Evolutionary conservation across 2,329 filamentous ascomycete genomes (phyloP).

Genomic region (Diaporthe destruens): DNA sequence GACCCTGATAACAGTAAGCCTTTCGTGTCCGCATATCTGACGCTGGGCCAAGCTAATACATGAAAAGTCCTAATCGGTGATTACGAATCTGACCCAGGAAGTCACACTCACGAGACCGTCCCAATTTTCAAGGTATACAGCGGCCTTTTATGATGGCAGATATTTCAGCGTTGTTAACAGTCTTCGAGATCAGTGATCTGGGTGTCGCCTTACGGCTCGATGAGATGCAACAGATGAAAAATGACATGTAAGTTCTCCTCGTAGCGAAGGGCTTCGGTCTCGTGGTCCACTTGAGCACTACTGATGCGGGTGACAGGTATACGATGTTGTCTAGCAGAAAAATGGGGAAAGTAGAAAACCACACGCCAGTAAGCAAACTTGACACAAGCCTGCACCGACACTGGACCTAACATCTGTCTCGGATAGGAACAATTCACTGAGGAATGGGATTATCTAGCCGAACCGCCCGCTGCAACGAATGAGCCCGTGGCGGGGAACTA

Average conservation of each 20-base stretch:
- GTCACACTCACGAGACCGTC: background rate
- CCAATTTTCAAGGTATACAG: constrained; percentile 1
- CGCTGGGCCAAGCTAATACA: background rate
- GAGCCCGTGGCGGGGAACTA: constrained; percentile 6
- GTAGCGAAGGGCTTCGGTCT: too few species aligned
- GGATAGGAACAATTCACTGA: constrained; percentile 4
- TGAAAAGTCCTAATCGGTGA: constrained; percentile 10
- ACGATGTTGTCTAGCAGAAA: background rate
- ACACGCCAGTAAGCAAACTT: background rate
- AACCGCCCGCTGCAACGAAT: background rate
- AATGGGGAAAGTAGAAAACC: background rate
- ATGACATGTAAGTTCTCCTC: background rate
- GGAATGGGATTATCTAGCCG: constrained; percentile 11
- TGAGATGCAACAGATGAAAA: background rate
- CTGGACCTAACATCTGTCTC: background rate
- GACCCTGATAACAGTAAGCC: constrained; percentile 18
- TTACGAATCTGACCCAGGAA: constrained; percentile 16
- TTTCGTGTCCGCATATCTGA: background rate
- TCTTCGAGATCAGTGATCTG: background rate
- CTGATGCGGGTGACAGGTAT: background rate
- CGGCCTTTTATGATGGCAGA: too few species aligned
- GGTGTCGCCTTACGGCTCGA: background rate
- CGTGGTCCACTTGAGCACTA: background rate
- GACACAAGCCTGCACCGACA: background rate
- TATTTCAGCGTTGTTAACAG: background rate